These are phyloP conservation scores for Pyrrhoderma lamaoense DNA, from an alignment of 1,284 basidiomycete species.

Conservation along the genomic window DNA sequence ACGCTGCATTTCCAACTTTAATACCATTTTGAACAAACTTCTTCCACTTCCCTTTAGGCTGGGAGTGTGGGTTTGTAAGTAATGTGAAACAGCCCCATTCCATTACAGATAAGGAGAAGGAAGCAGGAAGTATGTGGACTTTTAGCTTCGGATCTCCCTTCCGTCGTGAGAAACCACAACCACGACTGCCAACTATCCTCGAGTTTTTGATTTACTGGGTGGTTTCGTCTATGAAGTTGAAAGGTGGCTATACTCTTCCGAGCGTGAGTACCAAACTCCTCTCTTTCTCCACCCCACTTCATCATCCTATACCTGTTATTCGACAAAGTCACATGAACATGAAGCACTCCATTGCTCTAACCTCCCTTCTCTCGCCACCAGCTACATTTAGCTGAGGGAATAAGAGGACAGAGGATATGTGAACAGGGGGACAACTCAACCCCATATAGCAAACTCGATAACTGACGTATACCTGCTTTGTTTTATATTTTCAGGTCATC, in stretches of 20 bases:
- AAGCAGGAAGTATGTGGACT: background rate
- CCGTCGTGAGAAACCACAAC: no score
- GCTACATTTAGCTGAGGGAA: background rate
- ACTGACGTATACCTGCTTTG: no score
- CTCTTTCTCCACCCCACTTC: conserved; percentile 23
- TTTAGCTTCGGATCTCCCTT: conserved; percentile 13
- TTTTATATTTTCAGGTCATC: no score
- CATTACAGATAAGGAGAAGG: background rate
- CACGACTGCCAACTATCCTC: conserved; percentile 22
- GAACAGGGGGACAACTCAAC: no score
- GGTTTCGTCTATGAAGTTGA: conserved; percentile 22
- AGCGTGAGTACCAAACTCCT: conserved; percentile 25
- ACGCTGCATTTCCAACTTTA: background rate
- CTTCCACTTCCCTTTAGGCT: conserved; percentile 8
- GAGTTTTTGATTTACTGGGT: conserved; percentile 28
- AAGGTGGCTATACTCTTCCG: conserved; percentile 17
- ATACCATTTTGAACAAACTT: no score
- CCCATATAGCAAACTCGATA: no score
- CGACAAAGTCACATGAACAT: conserved; percentile 17
- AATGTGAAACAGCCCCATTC: background rate
- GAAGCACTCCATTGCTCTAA: no score
- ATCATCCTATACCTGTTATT: conserved; percentile 38
- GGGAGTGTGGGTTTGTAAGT: conserved; percentile 15
- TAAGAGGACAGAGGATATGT: no score
- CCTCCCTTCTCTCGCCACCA: no score